Base-by-base conservation (phyloP, 2,329 filamentous ascomycete genomes). In the Paecilomyces variotii region DNA sequence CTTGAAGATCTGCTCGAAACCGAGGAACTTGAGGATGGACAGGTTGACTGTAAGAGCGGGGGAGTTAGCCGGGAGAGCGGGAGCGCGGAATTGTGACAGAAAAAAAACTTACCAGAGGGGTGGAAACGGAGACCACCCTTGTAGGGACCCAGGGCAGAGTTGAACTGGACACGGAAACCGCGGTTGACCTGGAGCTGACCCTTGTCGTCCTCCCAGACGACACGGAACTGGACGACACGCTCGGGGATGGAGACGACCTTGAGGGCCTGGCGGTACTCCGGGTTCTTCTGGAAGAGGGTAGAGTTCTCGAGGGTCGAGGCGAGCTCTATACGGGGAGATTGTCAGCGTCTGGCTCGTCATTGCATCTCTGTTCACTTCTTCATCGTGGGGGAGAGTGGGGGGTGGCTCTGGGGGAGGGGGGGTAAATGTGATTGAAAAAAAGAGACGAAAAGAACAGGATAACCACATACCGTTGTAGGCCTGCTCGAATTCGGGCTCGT, bases 1-100 rank as follows among this genome's bases (percentile, higher is more conserved):
- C 86, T 97, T 97, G 85, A 97, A 97, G 80, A 93, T 95, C 82
- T 97, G 94, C 86, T 99, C 94, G 72, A 97, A 97, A 65, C 93
- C 94, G 73, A 99, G 84, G 81, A 97, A 97, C 83, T 99, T 99
- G 70, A 99, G 85, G 71, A 85, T 82, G 59, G 80, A 84, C 57
- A 87, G 80, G 74, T 87, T 82, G 58, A 80, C 78, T 56, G 39
- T 28, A 3, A 57, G 67, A 59, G 53, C 55, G 57, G 24, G 54
- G 27, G 58, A 14, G 39, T 34, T 60, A 14, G 30, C 25, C 51
- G 49, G 34, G 35, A 67, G 88, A 19, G 1, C 19, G 85, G 62
- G 84, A 86, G 3, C 39, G 11, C 9, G 24, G 27, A 54, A 39
- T n/a, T 19, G 19, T 32, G 9, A 11, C 4, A 11, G 25, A 53